A percentile compares a stretch with the other conserved stretches of the same genome.
phyloP scores from a whole-genome alignment of 495 filamentous ascomycete genomes.

The Evansstolkia leycettana region DNA sequence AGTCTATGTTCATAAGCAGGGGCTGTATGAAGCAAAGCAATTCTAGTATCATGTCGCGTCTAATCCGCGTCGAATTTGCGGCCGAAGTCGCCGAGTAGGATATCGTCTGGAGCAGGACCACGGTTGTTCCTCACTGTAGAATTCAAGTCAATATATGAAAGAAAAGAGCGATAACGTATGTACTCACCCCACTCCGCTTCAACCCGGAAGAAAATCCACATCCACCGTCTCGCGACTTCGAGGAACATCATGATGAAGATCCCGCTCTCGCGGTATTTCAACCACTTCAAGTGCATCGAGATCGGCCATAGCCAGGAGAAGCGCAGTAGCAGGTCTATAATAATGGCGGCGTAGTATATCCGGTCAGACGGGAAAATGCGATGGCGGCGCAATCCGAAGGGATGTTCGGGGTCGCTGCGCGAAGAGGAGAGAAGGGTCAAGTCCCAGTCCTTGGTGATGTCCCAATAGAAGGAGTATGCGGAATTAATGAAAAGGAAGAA shows the following conservation, averaged over 20 bases:
- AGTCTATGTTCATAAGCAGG: too few species aligned
- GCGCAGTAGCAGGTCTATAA: conserved; percentile 65
- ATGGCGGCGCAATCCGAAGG: conserved; percentile 64
- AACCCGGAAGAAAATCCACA: conserved; percentile 93
- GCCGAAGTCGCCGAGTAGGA: conserved; percentile 39
- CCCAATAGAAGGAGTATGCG: conserved; percentile 95
- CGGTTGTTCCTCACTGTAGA: conserved; percentile 40
- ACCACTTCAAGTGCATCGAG: conserved; percentile 62
- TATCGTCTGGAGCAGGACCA: conserved; percentile 40
- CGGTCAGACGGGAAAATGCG: conserved; percentile 55
- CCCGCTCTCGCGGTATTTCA: conserved; percentile 71
- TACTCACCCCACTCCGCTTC: conserved; percentile 79
- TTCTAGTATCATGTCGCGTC: not conserved
- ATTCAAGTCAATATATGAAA: conserved; percentile 10
- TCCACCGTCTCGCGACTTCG: conserved; percentile 79
- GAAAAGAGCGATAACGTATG: conserved; percentile 1
- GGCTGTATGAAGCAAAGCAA: too few species aligned
- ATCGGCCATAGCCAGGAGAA: conserved; percentile 88
- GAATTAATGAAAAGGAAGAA: conserved; percentile 65
- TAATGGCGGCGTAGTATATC: conserved; percentile 74
- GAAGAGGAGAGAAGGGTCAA: conserved; percentile 59
- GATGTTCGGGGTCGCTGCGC: conserved; percentile 44
- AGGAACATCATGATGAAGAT: conserved; percentile 80
- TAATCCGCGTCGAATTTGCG: conserved; percentile 41
- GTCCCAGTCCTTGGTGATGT: conserved; percentile 94